Evolutionary conservation across 495 filamentous ascomycete genomes (phyloP).

Genomic region (Lasiosphaeria miniovina): DNA sequence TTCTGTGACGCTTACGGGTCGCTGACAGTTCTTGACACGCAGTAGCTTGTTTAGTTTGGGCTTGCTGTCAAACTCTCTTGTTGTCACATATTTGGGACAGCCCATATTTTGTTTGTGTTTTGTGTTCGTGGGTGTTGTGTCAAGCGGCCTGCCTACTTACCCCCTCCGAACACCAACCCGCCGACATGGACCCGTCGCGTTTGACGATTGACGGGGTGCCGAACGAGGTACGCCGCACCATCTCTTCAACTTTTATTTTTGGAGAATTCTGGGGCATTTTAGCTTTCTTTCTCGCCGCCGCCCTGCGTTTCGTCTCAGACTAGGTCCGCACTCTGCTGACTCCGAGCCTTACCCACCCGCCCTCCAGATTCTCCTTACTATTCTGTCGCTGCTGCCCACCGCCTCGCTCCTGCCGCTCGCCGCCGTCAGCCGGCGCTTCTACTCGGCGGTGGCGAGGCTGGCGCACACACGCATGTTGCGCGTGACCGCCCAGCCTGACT

Average conservation of each 20-base stretch:
- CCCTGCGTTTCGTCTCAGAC: background rate
- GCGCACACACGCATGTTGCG: slow-evolving; percentile 61
- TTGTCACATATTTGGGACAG: background rate
- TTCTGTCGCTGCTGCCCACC: slow-evolving; percentile 61
- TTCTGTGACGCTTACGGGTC: background rate
- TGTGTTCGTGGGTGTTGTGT: too few species aligned
- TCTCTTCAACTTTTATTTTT: background rate
- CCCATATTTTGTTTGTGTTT: background rate
- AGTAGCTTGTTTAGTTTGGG: background rate
- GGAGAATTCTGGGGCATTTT: background rate
- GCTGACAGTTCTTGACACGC: background rate
- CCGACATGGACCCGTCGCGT: slow-evolving; percentile 27
- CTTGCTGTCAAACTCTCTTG: background rate
- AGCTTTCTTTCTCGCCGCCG: background rate
- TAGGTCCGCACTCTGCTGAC: background rate
- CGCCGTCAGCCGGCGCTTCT: slow-evolving; percentile 62
- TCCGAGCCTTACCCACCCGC: background rate
- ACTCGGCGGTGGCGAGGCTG: slow-evolving; percentile 63
- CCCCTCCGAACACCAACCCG: background rate
- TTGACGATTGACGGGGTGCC: slow-evolving; percentile 37
- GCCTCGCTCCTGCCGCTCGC: slow-evolving; percentile 57
- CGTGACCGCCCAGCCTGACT: slow-evolving; percentile 54
- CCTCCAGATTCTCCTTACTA: slow-evolving; percentile 62
- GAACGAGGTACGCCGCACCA: slow-evolving; percentile 39
- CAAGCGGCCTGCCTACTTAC: too few species aligned